Evolutionary conservation across 805 yeast species (phyloP).

Genomic region (Candida ortonii): DNA sequence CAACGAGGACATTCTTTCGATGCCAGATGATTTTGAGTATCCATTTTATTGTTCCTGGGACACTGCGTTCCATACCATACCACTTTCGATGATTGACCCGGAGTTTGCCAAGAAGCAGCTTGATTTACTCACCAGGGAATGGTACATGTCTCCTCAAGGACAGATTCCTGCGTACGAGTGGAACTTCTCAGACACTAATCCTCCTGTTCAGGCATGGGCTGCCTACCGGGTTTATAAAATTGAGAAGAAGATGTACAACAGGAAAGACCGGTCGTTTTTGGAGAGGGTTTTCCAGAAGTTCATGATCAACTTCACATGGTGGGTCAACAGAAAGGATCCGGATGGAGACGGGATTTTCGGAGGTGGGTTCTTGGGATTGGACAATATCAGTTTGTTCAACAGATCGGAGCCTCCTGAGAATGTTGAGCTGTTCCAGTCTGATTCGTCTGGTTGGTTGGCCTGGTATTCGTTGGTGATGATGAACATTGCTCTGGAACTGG

Average conservation of each 20-base stretch:
- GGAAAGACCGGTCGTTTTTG: conserved; percentile 74
- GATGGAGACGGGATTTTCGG: conserved; percentile 88
- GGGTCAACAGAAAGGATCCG: conserved; percentile 89
- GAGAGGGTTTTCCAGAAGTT: conserved; percentile 93
- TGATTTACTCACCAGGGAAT: conserved; percentile 82
- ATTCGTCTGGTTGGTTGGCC: conserved; percentile 98
- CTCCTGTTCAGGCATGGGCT: conserved; percentile 97
- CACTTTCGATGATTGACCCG: conserved; percentile 91
- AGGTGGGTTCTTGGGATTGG: conserved; percentile 92
- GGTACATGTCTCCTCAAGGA: conserved; percentile 99
- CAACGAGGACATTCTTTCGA: conserved; percentile 79
- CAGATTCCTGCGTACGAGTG: conserved; percentile 96
- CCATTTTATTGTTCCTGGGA: conserved; percentile 98
- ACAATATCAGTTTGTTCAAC: conserved; percentile 89
- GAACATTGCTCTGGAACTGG: conserved; percentile 86
- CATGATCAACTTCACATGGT: conserved; percentile 89
- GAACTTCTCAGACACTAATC: conserved; percentile 94
- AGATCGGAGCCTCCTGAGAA: conserved; percentile 95
- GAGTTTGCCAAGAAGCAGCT: conserved; percentile 86
- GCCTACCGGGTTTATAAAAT: conserved; percentile 82
- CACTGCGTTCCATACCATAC: conserved; percentile 91
- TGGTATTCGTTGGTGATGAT: conserved; percentile 87
- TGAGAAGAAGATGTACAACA: conserved; percentile 81
- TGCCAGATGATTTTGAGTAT: conserved; percentile 96
- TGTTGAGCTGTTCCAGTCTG: conserved; percentile 87